Evolutionary conservation across 495 filamentous ascomycete species (phyloP), one percentile per base, ranked within the genome.

Genomic region (Aspergillus taichungensis): DNA sequence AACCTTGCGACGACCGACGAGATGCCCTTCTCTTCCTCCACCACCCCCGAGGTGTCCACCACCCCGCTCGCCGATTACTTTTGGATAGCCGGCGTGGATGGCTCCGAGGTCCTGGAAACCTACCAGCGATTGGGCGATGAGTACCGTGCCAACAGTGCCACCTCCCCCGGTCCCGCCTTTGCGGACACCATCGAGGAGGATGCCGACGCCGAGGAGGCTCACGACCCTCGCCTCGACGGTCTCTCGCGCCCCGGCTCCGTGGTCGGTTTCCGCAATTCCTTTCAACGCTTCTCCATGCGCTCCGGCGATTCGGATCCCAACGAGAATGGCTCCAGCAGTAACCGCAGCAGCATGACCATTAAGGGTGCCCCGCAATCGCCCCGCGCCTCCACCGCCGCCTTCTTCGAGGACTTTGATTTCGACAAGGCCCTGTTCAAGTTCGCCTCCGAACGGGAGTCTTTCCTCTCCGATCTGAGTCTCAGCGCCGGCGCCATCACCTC

Each of bases 1-100:
- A 54, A 54, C 51, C 55, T 46, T 42, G 54, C 54, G 51, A 41
- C 45, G 31, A 40, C 40, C 45, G 38, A 44, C 52, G 44, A 52
- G 14, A 59, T 59, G 55, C 52, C 55, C 30, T 61, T 65, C 24
- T 50, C 63, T 13, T 57, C 61, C 34, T 54, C 63, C 14, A 46
- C 61, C 13, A 42, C 61, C 40, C 34, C 59, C 14, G 54, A 66
- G 43, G 61, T 60, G 48, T 75, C 84, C 13, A 82, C 83, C 46
- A 75, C 84, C 42, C 92, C 92, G 50, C 80, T 98, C 49, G 92
- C 92, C 60, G 92, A 98, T 65, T 96, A 94, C 71, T 98, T 98
- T 69, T 98, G 92, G 87, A 96, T 98, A 51, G 88, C 87, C 52
- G 92, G 92, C 63, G 80, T 94, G 56, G 87, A 89, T 66, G 84